Conservation (phyloP, 2,329 filamentous ascomycete genomes). For the Grosmannia clavigera region DNA sequence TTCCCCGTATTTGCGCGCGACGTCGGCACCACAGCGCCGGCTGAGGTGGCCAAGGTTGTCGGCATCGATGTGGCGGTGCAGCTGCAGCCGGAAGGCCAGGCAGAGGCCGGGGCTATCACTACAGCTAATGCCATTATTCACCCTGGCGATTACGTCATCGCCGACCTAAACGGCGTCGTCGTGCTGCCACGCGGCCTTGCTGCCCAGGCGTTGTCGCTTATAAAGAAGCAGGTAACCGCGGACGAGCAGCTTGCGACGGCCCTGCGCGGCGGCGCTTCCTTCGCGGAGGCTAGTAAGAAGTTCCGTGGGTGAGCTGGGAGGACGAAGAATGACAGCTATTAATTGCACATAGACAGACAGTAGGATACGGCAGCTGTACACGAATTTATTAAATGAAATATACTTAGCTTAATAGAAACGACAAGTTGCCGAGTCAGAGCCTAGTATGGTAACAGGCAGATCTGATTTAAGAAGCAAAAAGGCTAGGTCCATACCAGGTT, state of each 20-base stretch:
- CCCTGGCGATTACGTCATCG: constrained; percentile 32
- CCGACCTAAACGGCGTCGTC: constrained; percentile 33
- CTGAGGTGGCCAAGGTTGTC: constrained; percentile 28
- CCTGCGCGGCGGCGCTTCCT: constrained; percentile 29
- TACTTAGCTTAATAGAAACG: too few species aligned
- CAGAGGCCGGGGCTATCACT: constrained; percentile 25
- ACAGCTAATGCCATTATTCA: constrained; percentile 21
- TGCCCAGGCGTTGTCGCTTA: constrained; percentile 26
- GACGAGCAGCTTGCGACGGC: constrained; percentile 29
- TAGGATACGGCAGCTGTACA: too few species aligned
- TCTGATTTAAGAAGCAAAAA: too few species aligned
- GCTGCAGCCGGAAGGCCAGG: constrained; percentile 23
- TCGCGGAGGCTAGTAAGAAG: constrained; percentile 29
- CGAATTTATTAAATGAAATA: too few species aligned
- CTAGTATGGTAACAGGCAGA: too few species aligned
- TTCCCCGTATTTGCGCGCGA: constrained; percentile 35
- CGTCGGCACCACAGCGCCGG: constrained; percentile 30
- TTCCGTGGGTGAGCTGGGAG: constrained; percentile 15
- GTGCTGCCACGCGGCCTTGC: constrained; percentile 27
- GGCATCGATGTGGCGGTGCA: constrained; percentile 28
- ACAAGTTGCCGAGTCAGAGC: too few species aligned
- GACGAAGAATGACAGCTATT: too few species aligned
- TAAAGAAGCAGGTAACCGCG: constrained; percentile 27
- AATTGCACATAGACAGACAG: too few species aligned
- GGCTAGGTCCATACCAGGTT: background rate